Conservation (phyloP, 78 protist species). For the Polysphondylium violaceum region DNA sequence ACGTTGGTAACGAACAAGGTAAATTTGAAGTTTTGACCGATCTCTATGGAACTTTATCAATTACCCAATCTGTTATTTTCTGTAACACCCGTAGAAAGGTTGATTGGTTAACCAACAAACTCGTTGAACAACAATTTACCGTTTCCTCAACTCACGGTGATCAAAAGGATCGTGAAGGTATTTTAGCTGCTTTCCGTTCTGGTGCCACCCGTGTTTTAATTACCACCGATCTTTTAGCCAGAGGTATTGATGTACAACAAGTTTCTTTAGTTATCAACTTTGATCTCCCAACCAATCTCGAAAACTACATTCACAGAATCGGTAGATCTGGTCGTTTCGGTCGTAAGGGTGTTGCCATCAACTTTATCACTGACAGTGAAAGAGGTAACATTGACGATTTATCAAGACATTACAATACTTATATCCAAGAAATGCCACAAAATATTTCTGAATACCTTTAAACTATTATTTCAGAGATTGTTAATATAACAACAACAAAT, state of each 20-base stretch:
- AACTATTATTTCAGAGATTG: too few relatives aligned
- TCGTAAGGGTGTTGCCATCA: conserved; percentile 99
- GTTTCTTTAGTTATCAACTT: conserved; percentile 99
- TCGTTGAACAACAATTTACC: conserved; percentile 91
- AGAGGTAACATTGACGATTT: conserved; percentile 94
- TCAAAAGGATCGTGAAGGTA: conserved; percentile 97
- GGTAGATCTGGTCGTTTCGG: conserved; percentile 99
- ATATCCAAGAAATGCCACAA: conserved; percentile 98
- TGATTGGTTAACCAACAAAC: conserved; percentile 95
- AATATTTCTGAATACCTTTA: conserved; percentile 81
- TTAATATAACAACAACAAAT: too few relatives aligned
- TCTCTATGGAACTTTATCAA: conserved; percentile 98
- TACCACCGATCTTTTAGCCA: conserved; percentile 99
- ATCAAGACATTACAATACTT: conserved; percentile 94
- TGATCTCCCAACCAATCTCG: conserved; percentile 99
- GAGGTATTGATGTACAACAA: conserved; percentile 99
- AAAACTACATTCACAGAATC: conserved; percentile 99
- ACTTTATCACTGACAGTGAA: conserved; percentile 98
- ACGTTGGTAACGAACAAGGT: conserved; percentile 96
- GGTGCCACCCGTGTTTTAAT: conserved; percentile 98
- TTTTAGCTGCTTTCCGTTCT: conserved; percentile 97
- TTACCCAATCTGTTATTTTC: conserved; percentile 98
- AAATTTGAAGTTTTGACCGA: conserved; percentile 99
- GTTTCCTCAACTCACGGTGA: conserved; percentile 99
- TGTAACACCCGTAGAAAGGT: conserved; percentile 97